Evolutionary conservation across 192 early-diverging fungal species (phyloP).

Genomic region (Linnemannia schmuckeri): DNA sequence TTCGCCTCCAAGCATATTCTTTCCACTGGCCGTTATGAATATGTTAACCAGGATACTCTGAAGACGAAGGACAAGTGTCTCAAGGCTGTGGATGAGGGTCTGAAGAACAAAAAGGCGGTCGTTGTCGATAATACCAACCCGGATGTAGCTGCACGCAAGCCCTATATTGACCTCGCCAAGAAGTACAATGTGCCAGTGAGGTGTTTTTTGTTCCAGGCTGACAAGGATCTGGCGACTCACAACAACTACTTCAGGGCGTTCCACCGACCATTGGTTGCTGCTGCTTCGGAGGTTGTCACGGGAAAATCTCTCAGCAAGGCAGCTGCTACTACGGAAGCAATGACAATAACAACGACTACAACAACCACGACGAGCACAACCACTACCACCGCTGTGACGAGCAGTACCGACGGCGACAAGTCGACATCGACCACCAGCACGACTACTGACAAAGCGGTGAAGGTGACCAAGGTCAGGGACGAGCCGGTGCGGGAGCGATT

Average conservation of each 20-base stretch:
- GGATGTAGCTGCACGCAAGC: constrained; percentile 64
- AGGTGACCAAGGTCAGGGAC: constrained; percentile 32
- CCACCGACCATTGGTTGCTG: constrained; percentile 37
- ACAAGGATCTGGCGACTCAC: constrained; percentile 74
- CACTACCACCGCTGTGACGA: not conserved
- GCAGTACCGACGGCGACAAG: not conserved
- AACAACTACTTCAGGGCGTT: constrained; percentile 83
- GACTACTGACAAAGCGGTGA: not conserved
- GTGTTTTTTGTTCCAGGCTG: constrained; percentile 73
- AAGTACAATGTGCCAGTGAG: constrained; percentile 66
- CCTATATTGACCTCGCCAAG: constrained; percentile 77
- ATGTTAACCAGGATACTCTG: constrained; percentile 86
- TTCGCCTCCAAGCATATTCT: constrained; percentile 76
- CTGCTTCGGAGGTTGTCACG: not conserved
- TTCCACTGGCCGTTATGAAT: constrained; percentile 70
- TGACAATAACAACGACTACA: not conserved
- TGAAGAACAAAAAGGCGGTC: constrained; percentile 67
- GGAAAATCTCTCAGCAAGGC: not conserved
- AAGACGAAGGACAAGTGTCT: constrained; percentile 85
- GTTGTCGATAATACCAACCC: constrained; percentile 93
- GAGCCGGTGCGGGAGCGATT: constrained; percentile 54
- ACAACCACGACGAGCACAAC: not conserved
- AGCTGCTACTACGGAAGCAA: not conserved
- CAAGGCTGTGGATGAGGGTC: constrained; percentile 61
- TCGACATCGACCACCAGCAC: not conserved